These are phyloP conservation scores for Gossypium gossypioides DNA, from an alignment of 441 rosid genomes.

Conservation along the genomic window DNA sequence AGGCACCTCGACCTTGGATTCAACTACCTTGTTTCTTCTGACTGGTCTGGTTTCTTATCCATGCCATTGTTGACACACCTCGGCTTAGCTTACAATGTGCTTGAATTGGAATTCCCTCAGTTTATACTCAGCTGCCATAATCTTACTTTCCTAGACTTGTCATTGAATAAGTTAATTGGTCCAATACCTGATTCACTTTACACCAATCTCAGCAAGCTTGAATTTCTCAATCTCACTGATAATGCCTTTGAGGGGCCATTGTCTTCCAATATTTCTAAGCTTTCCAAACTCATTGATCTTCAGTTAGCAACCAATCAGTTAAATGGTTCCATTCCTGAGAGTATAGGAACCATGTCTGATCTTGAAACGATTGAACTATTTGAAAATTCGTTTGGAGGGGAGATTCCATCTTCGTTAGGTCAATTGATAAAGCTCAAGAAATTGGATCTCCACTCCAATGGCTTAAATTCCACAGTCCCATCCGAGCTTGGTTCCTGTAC, in stretches of 20 bases:
- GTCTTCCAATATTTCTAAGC: slow-evolving; percentile 37
- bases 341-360: slow-evolving; percentile 30
- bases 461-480: slow-evolving; percentile 43
- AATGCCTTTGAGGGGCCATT: slow-evolving; percentile 39
- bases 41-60: slow-evolving; percentile 42
- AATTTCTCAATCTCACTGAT: slow-evolving; percentile 27
- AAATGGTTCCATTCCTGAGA: slow-evolving; percentile 34
- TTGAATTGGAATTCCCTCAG: slow-evolving; percentile 34
- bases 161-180: slow-evolving; percentile 31
- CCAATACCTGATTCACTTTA: slow-evolving; percentile 32
- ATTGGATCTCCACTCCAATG: slow-evolving; percentile 36
- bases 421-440: slow-evolving; percentile 33
- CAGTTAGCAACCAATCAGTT: slow-evolving; percentile 30
- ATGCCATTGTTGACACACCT: slow-evolving; percentile 44
- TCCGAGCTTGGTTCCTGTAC: slow-evolving; percentile 45
- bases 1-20: slow-evolving; percentile 35
- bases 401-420: slow-evolving; percentile 54
- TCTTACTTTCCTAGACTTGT: slow-evolving; percentile 47
- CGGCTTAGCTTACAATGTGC: slow-evolving; percentile 27
- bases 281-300: slow-evolving; percentile 38
- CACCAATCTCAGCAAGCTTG: slow-evolving; percentile 36
- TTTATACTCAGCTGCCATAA: slow-evolving; percentile 33
- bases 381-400: slow-evolving; percentile 36
- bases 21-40: slow-evolving; percentile 37
- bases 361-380: slow-evolving; percentile 34